Evolutionary conservation across 2,329 filamentous ascomycete genomes (phyloP).

Genomic region (Pseudogymnoascus sp.): DNA sequence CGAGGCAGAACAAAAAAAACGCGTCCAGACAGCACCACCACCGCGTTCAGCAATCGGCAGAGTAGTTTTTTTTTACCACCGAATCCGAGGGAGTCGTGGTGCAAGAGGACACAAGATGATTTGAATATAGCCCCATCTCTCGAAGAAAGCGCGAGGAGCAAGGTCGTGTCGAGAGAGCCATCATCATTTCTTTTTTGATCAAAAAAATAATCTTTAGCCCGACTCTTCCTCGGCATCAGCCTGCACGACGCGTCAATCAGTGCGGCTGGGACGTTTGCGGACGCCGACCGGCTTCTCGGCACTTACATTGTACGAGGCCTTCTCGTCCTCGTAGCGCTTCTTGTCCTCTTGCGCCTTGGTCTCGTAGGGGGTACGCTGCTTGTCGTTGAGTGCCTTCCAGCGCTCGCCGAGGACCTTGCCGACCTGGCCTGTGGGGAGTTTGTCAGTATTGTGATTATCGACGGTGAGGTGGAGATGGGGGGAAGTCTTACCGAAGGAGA

Average conservation of each 20-base stretch:
- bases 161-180: background rate
- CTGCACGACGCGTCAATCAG: constrained; percentile 35
- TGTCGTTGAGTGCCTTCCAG: constrained; percentile 94
- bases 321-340: constrained; percentile 99
- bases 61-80: too few species aligned
- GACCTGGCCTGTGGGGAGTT: constrained; percentile 62
- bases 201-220: too few species aligned
- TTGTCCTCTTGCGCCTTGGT: constrained; percentile 95
- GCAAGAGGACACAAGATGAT: too few species aligned
- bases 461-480: constrained; percentile 12
- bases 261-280: constrained; percentile 18
- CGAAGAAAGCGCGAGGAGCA: background rate
- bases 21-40: too few species aligned
- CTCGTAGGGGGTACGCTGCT: constrained; percentile 90
- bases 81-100: too few species aligned
- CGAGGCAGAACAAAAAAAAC: background rate
- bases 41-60: too few species aligned
- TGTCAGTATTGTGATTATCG: constrained; percentile 13
- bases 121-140: too few species aligned
- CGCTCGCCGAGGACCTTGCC: constrained; percentile 96
- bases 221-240: constrained; percentile 48
- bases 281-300: constrained; percentile 15
- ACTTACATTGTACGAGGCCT: constrained; percentile 83
- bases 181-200: too few species aligned
- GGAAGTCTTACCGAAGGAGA: constrained; percentile 72